Evolutionary conservation across 371 early-diverging fungal genomes (phyloP), one percentile per base, ranked within the genome.

Genomic region (Vairimorpha necatrix): DNA sequence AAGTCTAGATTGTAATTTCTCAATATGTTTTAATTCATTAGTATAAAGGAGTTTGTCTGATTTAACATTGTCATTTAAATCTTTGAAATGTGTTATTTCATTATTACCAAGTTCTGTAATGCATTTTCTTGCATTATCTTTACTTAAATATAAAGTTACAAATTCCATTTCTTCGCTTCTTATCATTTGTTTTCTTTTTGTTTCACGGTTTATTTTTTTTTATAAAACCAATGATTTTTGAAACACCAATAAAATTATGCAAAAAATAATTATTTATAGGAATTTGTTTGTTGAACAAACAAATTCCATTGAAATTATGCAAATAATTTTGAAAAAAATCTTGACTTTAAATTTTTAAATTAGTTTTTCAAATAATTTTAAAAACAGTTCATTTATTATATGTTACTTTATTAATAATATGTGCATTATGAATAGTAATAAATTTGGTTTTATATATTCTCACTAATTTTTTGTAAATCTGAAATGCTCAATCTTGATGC

Each of bases 101-200:
- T 65, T 38, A 13, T 77, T 61, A 36, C 82, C 85, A 16, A 85
- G 36, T 38, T 79, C 78, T 30, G 78, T 77, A n/a, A 85, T 22
- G 14, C 74, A 73, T 28, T 74, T 61, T 66, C 80, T 68, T 18
- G 74, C 56, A 4, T 69, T 82, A 60, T 83, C 80, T 42, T 76
- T 78, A 14, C 78, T 76, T 48, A 85, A 70, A 74, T 83, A 85
- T n/a, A 85, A 33, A 6, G 69, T 26, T 6, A 83, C 62, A 50
- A 72, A 63, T 39, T 71, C 71, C 74, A 85, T 79, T 60, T 79
- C 70, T 75, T 85, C 85, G 58, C 80, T 79, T 69, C 83, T 67
- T 39, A 85, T 56, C 83, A 83, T 83, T 63, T 53, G 11, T 61
- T 20, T 60, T 72, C 33, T 46, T 62, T 53, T 36, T 65, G 30